Percentiles rank a stretch among this genome's conserved stretches.
phyloP scores from a whole-genome alignment of 345 rosid species.

The Populus simonii region DNA sequence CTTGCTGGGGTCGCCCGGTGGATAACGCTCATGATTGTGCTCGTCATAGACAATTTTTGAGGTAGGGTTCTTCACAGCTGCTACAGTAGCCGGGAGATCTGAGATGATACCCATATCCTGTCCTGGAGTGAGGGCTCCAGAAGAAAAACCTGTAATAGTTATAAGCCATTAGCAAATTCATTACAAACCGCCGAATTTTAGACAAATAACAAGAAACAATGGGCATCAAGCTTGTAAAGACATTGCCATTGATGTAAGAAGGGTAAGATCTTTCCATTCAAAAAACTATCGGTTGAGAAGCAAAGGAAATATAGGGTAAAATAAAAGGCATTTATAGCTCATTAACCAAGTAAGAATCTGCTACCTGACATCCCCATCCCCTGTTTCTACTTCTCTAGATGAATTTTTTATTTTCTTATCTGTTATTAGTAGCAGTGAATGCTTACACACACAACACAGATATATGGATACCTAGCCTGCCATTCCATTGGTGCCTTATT shows the following conservation, averaged over 20 bases:
- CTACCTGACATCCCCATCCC: not conserved
- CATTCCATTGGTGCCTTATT: not conserved
- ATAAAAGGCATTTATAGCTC: too few relatives aligned
- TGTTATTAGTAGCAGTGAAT: not conserved
- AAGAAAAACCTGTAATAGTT: slow-evolving; percentile 47
- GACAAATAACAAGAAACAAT: not conserved
- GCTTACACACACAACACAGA: not conserved
- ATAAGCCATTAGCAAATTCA: slow-evolving; percentile 10
- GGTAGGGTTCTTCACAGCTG: slow-evolving; percentile 73
- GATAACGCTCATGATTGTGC: slow-evolving; percentile 77
- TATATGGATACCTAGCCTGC: not conserved
- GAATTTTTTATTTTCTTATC: not conserved
- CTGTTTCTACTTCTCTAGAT: not conserved
- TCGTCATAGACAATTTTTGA: slow-evolving; percentile 83
- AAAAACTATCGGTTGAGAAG: not conserved
- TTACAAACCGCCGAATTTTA: not conserved
- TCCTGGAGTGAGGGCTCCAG: slow-evolving; percentile 40
- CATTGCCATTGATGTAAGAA: not conserved
- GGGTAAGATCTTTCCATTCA: not conserved
- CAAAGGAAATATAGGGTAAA: too few relatives aligned
- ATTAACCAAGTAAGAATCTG: not conserved
- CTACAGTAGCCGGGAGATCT: slow-evolving; percentile 55
- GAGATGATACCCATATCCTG: slow-evolving; percentile 44
- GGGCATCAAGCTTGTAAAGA: not conserved
- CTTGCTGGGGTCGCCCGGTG: slow-evolving; percentile 94